Evolutionary conservation across 1,284 basidiomycete species (phyloP).

Genomic region (Marasmius tenuissimus): DNA sequence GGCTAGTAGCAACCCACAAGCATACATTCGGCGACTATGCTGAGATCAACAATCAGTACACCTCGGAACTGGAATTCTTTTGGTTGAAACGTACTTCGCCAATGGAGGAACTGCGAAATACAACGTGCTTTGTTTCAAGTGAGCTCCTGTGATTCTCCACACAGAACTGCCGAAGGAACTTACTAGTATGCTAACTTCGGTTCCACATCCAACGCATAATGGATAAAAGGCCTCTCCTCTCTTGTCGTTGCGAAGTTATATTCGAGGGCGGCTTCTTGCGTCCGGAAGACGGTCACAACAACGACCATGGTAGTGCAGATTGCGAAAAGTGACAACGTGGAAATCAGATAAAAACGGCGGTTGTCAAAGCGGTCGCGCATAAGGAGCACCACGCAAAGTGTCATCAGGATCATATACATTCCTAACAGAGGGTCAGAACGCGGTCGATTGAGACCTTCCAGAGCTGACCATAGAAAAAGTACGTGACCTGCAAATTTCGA

Average conservation of each 20-base stretch:
- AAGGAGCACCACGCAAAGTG: background rate
- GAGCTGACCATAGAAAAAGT: background rate
- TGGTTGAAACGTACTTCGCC: background rate
- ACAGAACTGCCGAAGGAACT: no score
- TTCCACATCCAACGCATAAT: no score
- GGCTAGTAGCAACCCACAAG: background rate
- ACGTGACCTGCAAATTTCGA: background rate
- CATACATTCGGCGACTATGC: background rate
- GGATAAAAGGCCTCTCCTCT: no score
- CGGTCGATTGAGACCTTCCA: background rate
- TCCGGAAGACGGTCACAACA: no score
- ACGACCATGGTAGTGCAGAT: no score
- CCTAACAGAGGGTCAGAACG: background rate
- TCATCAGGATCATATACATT: background rate
- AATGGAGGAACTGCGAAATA: background rate
- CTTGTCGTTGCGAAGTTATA: no score
- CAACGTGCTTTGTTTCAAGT: no score
- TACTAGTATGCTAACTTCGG: no score
- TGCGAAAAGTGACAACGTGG: no score
- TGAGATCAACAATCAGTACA: background rate
- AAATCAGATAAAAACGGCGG: no score
- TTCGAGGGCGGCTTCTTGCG: no score
- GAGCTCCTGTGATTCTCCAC: no score
- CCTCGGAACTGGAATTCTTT: background rate
- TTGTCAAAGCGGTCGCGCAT: background rate